A percentile compares a stretch with the other conserved stretches of the same genome.
Evolutionary conservation across 305 asterid genomes (phyloP).

Genomic region (Solanum hybrid): DNA sequence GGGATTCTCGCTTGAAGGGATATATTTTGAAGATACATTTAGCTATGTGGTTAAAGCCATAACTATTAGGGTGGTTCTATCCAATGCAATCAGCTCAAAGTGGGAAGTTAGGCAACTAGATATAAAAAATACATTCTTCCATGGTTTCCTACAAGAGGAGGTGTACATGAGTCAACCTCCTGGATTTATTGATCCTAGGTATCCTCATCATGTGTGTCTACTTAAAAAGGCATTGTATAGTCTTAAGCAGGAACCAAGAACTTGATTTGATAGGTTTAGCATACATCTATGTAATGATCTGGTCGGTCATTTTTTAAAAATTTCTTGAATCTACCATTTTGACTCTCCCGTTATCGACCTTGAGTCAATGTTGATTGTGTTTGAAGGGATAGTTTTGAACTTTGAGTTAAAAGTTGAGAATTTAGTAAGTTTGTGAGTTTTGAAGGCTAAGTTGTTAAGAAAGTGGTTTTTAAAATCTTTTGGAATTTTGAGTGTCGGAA

Average conservation of each 20-base stretch:
- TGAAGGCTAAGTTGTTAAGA: neutral
- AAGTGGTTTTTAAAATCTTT: too few relatives aligned
- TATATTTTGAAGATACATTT: neutral
- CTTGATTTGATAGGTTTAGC: neutral
- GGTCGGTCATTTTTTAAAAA: neutral
- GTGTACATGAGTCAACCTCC: neutral
- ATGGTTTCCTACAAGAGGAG: neutral
- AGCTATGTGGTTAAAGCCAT: neutral
- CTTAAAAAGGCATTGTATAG: neutral
- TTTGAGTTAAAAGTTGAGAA: neutral
- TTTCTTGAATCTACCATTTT: neutral
- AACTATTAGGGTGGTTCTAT: neutral
- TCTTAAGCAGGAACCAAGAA: too few relatives aligned
- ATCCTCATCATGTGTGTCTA: neutral
- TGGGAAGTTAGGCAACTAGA: neutral
- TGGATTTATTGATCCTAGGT: neutral
- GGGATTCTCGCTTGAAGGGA: neutral
- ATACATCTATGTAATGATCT: neutral
- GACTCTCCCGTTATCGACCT: too few relatives aligned
- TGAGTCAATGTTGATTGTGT: neutral
- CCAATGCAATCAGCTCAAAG: neutral
- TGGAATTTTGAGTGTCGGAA: neutral
- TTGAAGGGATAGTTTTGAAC: neutral
- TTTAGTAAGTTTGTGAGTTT: neutral
- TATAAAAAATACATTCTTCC: neutral